Percentiles rank a stretch among this genome's conserved stretches.
These are phyloP conservation scores for Fusarium dlaminii DNA, from an alignment of 2,329 filamentous ascomycete species.

Conservation along the genomic window DNA sequence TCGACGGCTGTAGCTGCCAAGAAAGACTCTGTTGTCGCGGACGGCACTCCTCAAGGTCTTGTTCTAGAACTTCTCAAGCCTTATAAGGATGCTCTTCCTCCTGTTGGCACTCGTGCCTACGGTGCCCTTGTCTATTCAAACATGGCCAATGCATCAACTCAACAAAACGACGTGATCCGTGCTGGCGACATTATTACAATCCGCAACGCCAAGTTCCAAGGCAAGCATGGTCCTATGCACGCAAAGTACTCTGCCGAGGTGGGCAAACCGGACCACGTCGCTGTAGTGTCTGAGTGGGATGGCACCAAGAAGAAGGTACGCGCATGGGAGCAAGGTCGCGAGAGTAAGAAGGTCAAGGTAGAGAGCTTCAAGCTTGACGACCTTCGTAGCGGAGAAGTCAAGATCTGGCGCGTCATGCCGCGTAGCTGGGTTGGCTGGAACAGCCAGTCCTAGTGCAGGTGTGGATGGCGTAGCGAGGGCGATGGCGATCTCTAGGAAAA, in stretches of 20 bases:
- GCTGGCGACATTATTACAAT: conserved; percentile 92
- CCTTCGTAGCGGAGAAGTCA: conserved; percentile 90
- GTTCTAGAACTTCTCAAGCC: conserved; percentile 82
- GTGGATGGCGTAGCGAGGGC: conserved; percentile 25
- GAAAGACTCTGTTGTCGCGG: conserved; percentile 83
- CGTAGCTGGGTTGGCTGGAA: conserved; percentile 94
- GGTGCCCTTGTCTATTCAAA: conserved; percentile 95
- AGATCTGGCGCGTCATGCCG: conserved; percentile 96
- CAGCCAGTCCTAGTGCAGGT: conserved; percentile 61
- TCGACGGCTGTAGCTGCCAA: conserved; percentile 74
- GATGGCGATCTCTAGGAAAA: conserved; percentile 12
- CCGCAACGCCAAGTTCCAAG: conserved; percentile 93
- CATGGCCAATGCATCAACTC: conserved; percentile 90
- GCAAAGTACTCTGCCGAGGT: conserved; percentile 91
- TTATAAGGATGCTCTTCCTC: conserved; percentile 76
- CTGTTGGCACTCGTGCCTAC: conserved; percentile 88
- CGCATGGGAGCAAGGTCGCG: conserved; percentile 93
- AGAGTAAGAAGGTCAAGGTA: conserved; percentile 91
- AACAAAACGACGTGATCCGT: conserved; percentile 91
- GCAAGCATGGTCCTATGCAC: conserved; percentile 94
- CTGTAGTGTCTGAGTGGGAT: conserved; percentile 94
- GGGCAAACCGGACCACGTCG: conserved; percentile 89
- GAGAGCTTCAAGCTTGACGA: conserved; percentile 96
- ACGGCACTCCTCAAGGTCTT: conserved; percentile 82
- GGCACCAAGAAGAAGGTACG: conserved; percentile 98